Evolutionary conservation across 2,329 filamentous ascomycete species (phyloP).

Genomic region (Diaporthe vaccinii): DNA sequence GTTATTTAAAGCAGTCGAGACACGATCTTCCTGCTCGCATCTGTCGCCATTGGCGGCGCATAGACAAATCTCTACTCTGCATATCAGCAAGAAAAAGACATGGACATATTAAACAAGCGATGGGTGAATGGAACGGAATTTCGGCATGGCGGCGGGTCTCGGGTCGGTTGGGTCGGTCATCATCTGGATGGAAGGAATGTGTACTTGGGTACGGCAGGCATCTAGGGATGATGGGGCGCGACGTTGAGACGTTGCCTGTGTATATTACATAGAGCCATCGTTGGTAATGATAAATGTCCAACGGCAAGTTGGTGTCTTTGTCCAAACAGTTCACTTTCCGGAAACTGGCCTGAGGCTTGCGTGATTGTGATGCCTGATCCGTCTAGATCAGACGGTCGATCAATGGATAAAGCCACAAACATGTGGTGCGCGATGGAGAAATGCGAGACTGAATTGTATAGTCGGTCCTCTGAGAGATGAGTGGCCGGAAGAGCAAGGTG

Average conservation of each 20-base stretch:
- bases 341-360: too few species aligned
- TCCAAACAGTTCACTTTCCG: neutral
- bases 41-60: constrained; percentile 42
- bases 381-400: too few species aligned
- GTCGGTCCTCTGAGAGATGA: neutral
- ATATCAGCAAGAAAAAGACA: constrained; percentile 48
- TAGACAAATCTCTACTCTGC: constrained; percentile 67
- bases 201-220: neutral
- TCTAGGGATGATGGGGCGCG: constrained; percentile 6
- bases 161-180: constrained; percentile 28
- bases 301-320: neutral
- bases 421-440: too few species aligned
- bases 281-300: constrained; percentile 11
- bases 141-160: constrained; percentile 1
- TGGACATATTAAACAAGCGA: constrained; percentile 35
- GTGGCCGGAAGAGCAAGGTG: neutral
- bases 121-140: constrained; percentile 21
- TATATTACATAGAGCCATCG: constrained; percentile 20
- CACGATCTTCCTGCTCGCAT: constrained; percentile 37
- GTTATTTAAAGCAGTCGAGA: constrained; percentile 38
- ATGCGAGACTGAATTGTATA: neutral
- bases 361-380: too few species aligned
- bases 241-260: constrained; percentile 8
- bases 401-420: too few species aligned
- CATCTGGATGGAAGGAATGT: constrained; percentile 21